These are phyloP conservation scores for Saturnispora bothae DNA, from an alignment of 805 yeast genomes.

Conservation along the genomic window DNA sequence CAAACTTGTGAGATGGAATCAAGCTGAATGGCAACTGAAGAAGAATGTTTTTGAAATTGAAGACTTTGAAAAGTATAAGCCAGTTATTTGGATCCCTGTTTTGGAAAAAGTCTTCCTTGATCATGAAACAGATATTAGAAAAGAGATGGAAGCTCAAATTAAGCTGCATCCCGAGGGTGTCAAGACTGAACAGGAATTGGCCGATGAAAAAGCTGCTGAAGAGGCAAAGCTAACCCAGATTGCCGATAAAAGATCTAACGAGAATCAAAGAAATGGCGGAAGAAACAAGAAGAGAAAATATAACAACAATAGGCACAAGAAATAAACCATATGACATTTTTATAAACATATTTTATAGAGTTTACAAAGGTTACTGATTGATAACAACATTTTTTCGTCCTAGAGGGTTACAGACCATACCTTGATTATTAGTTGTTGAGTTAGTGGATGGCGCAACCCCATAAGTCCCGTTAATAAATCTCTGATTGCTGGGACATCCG, in stretches of 20 bases:
- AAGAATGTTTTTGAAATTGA: slow-evolving; percentile 55
- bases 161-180: slow-evolving; percentile 10
- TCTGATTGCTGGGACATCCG: slow-evolving; percentile 49
- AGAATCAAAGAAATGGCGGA: background rate
- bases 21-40: slow-evolving; percentile 76
- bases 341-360: too few relatives aligned
- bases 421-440: too few relatives aligned
- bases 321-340: background rate
- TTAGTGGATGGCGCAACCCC: too few relatives aligned
- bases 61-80: slow-evolving; percentile 53
- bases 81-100: slow-evolving; percentile 61
- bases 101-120: slow-evolving; percentile 42
- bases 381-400: too few relatives aligned
- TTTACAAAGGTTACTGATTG: too few relatives aligned
- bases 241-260: slow-evolving; percentile 3
- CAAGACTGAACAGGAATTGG: slow-evolving; percentile 4
- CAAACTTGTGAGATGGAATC: slow-evolving; percentile 58
- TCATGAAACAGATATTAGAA: slow-evolving; percentile 28
- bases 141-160: slow-evolving; percentile 29
- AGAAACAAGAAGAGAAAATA: slow-evolving; percentile 3
- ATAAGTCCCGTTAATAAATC: slow-evolving; percentile 31
- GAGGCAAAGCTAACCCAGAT: slow-evolving; percentile 5
- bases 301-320: background rate
- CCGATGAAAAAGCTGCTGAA: slow-evolving; percentile 5
- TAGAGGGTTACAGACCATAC: too few relatives aligned